Base-by-base conservation (phyloP, 805 yeast genomes). In the Wickerhamiella vanderwaltii region DNA sequence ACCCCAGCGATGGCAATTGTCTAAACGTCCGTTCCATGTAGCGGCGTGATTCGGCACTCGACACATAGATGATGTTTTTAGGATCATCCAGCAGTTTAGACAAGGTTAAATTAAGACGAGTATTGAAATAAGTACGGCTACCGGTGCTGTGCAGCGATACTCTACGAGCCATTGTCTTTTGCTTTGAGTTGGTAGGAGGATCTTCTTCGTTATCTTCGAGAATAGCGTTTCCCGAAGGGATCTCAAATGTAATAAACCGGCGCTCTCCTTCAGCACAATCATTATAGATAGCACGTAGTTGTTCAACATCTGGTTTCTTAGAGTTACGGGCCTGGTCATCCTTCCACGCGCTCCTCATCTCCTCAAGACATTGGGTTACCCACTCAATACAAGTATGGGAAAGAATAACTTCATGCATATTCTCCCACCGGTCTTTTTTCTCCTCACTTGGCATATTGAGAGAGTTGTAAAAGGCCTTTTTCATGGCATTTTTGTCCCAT, bases 401-500 rank as follows among this genome's bases (percentile, higher is more conserved):
- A 4, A 66, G 56, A 0, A 88, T 78, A 28, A 72, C 70, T n/a
- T 69, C 60, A 50, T 71, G 65, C 55, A 84, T 67, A 16, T 60
- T 61, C 15, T 67, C 57, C 91, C 94, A 85, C 35, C 84, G 68
- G 26, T 60, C 50, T 25, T 60, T 51, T 46, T 75, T 75, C 47
- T 80, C 88, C n/a, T 63, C 67, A 1, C 56, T 56, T 4, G 68
- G 43, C 85, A 86, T 76, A 12, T 72, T 73, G 30, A 91, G 61
- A n/a, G 83, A 84, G 6, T 52, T 43, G 46, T 73, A 66, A 43
- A 84, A 79, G 6, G 72, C 66, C n/a, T 72, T 66, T 0, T 91
- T 67, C 46, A 86, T 73, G 45, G 71, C 71, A 34, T 67, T 70
- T 22, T 72, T 66, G 59, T 86, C 88, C 94, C 96, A 91, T 1